Evolutionary conservation across 306 rosid species (phyloP).

Genomic region (Abrus pulchellus): DNA sequence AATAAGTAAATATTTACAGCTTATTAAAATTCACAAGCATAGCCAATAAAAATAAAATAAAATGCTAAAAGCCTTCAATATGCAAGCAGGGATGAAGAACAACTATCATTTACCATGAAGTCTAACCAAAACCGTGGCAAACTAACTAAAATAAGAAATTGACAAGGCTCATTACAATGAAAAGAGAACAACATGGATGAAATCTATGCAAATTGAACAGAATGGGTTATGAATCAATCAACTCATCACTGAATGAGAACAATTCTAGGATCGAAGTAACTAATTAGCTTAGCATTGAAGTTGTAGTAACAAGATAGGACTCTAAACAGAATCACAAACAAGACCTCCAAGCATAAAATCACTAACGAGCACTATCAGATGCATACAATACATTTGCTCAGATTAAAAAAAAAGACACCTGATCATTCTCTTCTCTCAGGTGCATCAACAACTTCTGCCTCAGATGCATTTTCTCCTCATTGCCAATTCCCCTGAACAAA

Average conservation of each 20-base stretch:
- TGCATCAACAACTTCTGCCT: slow-evolving; percentile 83
- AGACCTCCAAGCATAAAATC: background rate
- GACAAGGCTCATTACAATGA: background rate
- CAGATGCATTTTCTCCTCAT: slow-evolving; percentile 85
- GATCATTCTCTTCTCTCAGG: slow-evolving; percentile 84
- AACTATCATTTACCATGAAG: slow-evolving; percentile 19
- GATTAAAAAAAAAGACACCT: slow-evolving; percentile 59
- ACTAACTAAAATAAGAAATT: slow-evolving; percentile 24
- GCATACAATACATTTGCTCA: background rate
- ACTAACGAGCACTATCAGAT: slow-evolving; percentile 18
- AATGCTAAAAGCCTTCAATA: background rate
- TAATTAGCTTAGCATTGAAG: slow-evolving; percentile 6
- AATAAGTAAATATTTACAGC: slow-evolving; percentile 44
- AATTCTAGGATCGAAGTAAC: slow-evolving; percentile 35
- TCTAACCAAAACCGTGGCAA: slow-evolving; percentile 21
- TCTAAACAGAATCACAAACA: slow-evolving; percentile 7
- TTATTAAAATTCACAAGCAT: slow-evolving; percentile 30
- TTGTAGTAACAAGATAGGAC: slow-evolving; percentile 1
- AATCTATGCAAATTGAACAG: slow-evolving; percentile 17
- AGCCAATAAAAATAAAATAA: background rate
- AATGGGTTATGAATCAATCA: slow-evolving; percentile 4
- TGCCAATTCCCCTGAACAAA: slow-evolving; percentile 81
- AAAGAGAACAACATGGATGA: background rate
- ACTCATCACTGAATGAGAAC: slow-evolving; percentile 33
- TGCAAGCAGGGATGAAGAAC: background rate